These are phyloP conservation scores for Mentha longifolia DNA, from an alignment of 257 asterid species.

Conservation along the genomic window DNA sequence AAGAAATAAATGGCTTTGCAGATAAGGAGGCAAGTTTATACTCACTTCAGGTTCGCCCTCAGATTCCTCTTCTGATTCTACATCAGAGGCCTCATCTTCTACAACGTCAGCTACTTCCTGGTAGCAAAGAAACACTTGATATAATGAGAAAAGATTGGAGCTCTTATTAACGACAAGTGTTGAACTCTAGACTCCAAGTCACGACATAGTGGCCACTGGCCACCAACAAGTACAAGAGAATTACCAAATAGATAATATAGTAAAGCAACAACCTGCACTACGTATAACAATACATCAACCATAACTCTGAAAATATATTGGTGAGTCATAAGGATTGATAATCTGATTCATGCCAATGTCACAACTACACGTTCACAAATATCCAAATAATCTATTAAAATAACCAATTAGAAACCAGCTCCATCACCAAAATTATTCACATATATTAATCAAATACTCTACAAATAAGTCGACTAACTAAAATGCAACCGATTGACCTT, in stretches of 20 bases:
- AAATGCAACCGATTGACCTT: background rate
- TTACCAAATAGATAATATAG: conserved; percentile 2
- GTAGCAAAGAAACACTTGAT: conserved; percentile 23
- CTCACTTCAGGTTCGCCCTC: conserved; percentile 71
- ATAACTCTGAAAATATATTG: background rate
- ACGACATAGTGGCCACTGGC: conserved; percentile 18
- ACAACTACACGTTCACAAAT: background rate
- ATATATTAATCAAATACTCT: background rate
- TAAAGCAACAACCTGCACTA: conserved; percentile 3
- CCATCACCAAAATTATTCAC: background rate
- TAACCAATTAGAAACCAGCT: background rate
- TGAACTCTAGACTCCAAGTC: conserved; percentile 10
- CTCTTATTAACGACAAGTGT: conserved; percentile 1
- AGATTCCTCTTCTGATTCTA: conserved; percentile 81
- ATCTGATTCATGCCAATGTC: background rate
- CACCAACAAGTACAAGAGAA: conserved; percentile 14
- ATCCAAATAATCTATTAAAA: background rate
- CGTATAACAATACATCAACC: background rate
- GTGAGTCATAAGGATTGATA: background rate
- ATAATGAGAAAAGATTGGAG: background rate
- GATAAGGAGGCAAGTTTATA: conserved; percentile 25
- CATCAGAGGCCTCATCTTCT: conserved; percentile 72
- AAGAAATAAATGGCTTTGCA: background rate
- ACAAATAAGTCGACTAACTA: background rate
- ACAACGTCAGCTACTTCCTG: conserved; percentile 70